Percentiles rank a stretch among this genome's conserved stretches.
These are phyloP conservation scores for Kodamaea suecica DNA, from an alignment of 1,139 yeast genomes.

Conservation along the genomic window DNA sequence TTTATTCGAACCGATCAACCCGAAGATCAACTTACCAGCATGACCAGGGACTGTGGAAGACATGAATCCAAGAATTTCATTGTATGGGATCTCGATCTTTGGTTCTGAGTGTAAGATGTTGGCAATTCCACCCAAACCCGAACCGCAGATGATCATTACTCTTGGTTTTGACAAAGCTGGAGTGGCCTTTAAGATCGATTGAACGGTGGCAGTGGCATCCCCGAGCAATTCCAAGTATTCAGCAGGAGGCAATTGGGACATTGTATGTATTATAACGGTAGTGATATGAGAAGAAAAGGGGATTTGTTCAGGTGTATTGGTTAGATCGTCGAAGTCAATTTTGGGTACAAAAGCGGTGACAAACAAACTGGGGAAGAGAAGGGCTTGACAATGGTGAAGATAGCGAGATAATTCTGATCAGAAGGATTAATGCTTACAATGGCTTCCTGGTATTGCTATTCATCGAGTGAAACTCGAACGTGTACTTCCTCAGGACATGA, in stretches of 20 bases:
- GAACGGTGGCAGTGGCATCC: slow-evolving; percentile 20
- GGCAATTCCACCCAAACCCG: slow-evolving; percentile 89
- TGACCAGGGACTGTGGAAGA: slow-evolving; percentile 88
- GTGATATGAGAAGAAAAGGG: not conserved
- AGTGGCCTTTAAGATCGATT: slow-evolving; percentile 12
- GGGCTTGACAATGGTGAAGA: not conserved
- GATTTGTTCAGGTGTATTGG: not conserved
- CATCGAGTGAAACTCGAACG: too few species aligned
- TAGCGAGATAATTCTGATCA: too few species aligned
- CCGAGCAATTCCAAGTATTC: slow-evolving; percentile 21
- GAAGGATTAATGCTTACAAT: too few species aligned
- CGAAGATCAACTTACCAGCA: slow-evolving; percentile 78
- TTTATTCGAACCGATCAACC: slow-evolving; percentile 61
- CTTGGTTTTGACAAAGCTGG: slow-evolving; percentile 43
- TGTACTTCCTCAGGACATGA: too few species aligned
- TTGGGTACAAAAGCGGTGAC: not conserved
- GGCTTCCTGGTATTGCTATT: too few species aligned
- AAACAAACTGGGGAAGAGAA: slow-evolving; percentile 1
- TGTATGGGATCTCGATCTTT: slow-evolving; percentile 55
- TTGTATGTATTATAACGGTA: slow-evolving; percentile 1
- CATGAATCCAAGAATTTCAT: slow-evolving; percentile 75
- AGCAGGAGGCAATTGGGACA: slow-evolving; percentile 13
- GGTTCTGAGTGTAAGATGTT: slow-evolving; percentile 43
- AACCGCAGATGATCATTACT: slow-evolving; percentile 85
- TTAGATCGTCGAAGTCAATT: too few species aligned